Percentiles rank a stretch among this genome's conserved stretches.
Conservation (phyloP, 2,329 filamentous ascomycete species). For the Myriosclerotinia duriaeana region DNA sequence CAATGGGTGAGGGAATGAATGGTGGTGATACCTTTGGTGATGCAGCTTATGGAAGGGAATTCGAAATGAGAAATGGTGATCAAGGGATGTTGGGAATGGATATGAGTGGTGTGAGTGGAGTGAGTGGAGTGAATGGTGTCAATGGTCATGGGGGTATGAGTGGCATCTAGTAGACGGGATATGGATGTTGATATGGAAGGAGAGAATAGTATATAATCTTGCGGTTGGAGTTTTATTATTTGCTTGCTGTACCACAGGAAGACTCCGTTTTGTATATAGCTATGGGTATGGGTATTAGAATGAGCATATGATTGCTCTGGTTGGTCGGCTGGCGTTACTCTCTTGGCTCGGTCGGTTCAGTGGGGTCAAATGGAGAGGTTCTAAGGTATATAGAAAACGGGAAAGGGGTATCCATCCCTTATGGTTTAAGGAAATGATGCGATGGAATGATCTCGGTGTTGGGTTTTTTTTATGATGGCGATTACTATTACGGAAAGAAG, state of each 20-base stretch:
- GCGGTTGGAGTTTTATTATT: not conserved
- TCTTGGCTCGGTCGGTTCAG: not conserved
- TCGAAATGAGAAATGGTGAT: conserved; percentile 5
- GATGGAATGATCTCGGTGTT: too few relatives aligned
- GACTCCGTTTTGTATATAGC: not conserved
- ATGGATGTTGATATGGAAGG: not conserved
- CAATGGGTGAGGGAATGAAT: conserved; percentile 39
- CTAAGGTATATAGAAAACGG: not conserved
- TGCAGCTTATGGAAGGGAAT: conserved; percentile 3
- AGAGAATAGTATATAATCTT: not conserved
- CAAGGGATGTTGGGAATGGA: conserved; percentile 5
- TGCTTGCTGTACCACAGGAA: not conserved
- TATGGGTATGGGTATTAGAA: not conserved
- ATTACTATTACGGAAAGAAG: too few relatives aligned
- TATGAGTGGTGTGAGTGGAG: not conserved
- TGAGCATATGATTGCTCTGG: not conserved
- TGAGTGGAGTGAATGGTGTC: not conserved
- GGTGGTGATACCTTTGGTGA: conserved; percentile 42
- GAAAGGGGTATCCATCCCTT: not conserved
- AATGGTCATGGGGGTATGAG: not conserved
- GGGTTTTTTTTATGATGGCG: too few relatives aligned
- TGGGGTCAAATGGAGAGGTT: not conserved
- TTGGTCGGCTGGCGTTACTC: not conserved
- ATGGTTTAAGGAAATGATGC: not conserved
- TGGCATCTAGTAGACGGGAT: not conserved